Base-by-base conservation (phyloP, 176 grass and related monocot genomes). In the Cenchrus fungigraminus region DNA sequence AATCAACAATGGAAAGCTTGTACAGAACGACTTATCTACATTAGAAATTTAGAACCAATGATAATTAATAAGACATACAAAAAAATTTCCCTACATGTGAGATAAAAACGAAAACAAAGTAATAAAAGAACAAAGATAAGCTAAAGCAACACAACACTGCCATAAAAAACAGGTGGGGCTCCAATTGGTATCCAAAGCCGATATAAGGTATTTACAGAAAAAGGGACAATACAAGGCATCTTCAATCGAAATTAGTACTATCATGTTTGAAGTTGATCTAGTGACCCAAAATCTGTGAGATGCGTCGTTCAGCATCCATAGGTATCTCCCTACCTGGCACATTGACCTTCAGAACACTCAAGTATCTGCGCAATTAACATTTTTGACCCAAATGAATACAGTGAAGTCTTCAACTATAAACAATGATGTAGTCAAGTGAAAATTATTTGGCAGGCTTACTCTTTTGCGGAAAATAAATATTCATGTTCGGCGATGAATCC, bases 321-420 rank as follows among this genome's bases (percentile, higher is more conserved):
- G 88, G 97, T 71, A 99, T 94, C 52, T 96, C 93, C 85, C 97
- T 94, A n/a, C 93, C 97, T 57, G 97, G 97, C 50, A 94, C 91
- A 83, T 85, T 85, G 43, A 95, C 88, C 84, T 94, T 98, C 52
- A 95, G 70, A 60, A 98, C 60, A 82, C 83, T 92, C 68, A 94
- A 80, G 80, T 90, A 95, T 73, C 96, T 98, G 84, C 34, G 42
- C 10, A 45, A 82, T 19, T 14, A 84, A 83, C 32, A 9, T 68
- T 68, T 42, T 74, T 7, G 51, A 42, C 40, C 57, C 22, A 65
- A 46, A 68, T 73, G 32, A 77, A 83, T n/a, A 68, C 22, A 7
- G 54, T 78, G 22, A 45, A 63, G 40, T 69, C 13, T 66, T 70
- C 22, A 37, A 57, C 29, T 58, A 83, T 12, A 78, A 79, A 78